Percentiles rank a stretch among this genome's conserved stretches.
phyloP scores from a whole-genome alignment of 129 eudicot species.

The Chrysanthemum seticuspe region DNA sequence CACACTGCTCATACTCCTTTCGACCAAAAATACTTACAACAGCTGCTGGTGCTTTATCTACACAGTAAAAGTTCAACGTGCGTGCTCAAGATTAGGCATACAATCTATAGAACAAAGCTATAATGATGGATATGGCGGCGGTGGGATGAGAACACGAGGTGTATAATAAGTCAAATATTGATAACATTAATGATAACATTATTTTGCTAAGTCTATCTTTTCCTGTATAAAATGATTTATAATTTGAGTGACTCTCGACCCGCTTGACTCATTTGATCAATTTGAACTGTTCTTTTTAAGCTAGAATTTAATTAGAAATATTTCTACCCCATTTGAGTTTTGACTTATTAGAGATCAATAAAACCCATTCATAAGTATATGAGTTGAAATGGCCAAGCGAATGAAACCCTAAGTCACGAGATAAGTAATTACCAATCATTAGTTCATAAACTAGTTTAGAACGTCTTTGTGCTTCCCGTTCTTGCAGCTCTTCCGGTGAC shows the following conservation, averaged over 20 bases:
- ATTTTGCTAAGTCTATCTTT: too few relatives aligned
- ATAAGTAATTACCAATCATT: conserved; percentile 66
- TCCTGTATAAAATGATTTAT: too few relatives aligned
- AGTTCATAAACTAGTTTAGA: conserved; percentile 84
- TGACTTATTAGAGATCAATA: neutral
- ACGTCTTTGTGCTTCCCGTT: conserved; percentile 78
- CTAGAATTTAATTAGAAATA: too few relatives aligned
- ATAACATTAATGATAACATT: too few relatives aligned
- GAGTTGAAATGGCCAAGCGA: neutral
- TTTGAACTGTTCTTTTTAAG: too few relatives aligned
- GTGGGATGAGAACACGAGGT: too few relatives aligned
- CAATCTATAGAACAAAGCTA: conserved; percentile 10
- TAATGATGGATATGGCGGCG: neutral
- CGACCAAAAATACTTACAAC: conserved; percentile 87
- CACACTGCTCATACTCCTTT: conserved; percentile 93
- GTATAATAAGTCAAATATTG: too few relatives aligned
- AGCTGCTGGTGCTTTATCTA: conserved; percentile 94
- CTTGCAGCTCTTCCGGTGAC: conserved; percentile 57
- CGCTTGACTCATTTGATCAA: too few relatives aligned
- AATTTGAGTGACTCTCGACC: too few relatives aligned
- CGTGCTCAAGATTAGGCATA: neutral
- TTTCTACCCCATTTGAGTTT: neutral
- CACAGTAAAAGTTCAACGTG: conserved; percentile 9
- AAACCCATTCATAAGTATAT: neutral
- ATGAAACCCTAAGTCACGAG: neutral